Base-by-base conservation (phyloP, 2,329 filamentous ascomycete species). In the Cladosporium sp. region DNA sequence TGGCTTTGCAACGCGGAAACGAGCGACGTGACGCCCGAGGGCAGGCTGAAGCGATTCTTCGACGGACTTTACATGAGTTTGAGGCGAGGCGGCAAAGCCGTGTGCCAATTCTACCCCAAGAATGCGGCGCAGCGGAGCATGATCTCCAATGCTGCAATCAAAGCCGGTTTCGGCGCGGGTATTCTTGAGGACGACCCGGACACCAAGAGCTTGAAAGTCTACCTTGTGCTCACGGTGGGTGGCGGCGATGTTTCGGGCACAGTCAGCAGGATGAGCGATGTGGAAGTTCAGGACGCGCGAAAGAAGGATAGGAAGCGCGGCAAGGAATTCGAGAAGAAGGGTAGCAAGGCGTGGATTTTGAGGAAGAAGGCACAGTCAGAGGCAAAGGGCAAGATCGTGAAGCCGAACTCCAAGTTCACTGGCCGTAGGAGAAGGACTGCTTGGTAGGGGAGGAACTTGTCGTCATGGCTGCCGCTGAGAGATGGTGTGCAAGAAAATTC, bases 91-190 rank as follows among this genome's bases (percentile, higher is more conserved):
- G 95, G 92, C 1, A 86, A 92, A 44, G 95, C 95, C 0, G 94
- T 98, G 16, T 97, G 93, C 76, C 95, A 99, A 75, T 99, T 99
- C 78, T 99, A 99, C 77, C 95, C 95, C 2, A 97, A 97, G 81
- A 98, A 99, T 77, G 91, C 96, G 71, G 84, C 87, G 68, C 95
- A 99, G 81, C 87, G 93, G 74, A 88, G 86, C 74, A 97, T 99
- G 93, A 96, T 99, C 71, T 92, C 89, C 61, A 85, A 87, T 66
- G 95, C 95, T 0, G 95, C 95, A 0, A 90, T 98, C 67, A 93
- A 91, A 75, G 95, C 95, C 1, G 95, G 95, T 0, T 99, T 99
- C 74, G 94, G 95, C 57, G 95, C 95, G 0, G 95, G 95, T 80
- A 85, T 99, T 37, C 82, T 99, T 57, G 94, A 98, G 78, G 95